Evolutionary conservation across 176 grass and related monocot genomes (phyloP), one percentile per base, ranked within the genome.

Genomic region (Poa annua): DNA sequence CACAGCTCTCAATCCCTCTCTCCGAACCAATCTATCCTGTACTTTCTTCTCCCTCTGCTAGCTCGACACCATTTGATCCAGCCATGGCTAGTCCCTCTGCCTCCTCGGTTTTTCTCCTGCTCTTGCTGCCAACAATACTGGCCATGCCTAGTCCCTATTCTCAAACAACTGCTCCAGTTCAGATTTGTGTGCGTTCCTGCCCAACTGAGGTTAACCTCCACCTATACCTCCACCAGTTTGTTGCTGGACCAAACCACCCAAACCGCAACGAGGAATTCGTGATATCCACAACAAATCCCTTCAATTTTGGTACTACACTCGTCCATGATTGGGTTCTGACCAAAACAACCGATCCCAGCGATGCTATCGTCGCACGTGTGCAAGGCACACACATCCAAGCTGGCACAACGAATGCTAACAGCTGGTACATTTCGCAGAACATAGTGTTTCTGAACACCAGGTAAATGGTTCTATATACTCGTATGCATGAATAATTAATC

Each of bases 301-400:
- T 44, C 26, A 36, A 36, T 24, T 78, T 78, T 19, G 76, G 38
- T 19, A 17, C 21, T 24, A 78, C 34, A 0, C 3, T 62, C 14
- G 41, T 47, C 21, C 10, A 78, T 2, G 76, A 78, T 10, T 45
- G 76, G 76, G 19, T 3, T 1, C 3, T 78, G 13, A 78, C 76
- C 0, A 17, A 0, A 6, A 16, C 53, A 32, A 8, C 38, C 5
- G 4, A 62, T 62, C 76, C 76, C 7, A 62, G 10, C 17, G 76
- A 35, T n/a, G 61, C 21, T 3, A 15, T 78, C 42, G 0, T 78
- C 4, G 76, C 76, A 11, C 76, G 76, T 29, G 56, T 22, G 26
- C 76, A 78, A 17, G 76, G 76, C 35, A 42, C 42, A 1, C 76
- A 78, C 44, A 61, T 78, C 13, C 55, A 61, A 56, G 54, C 75